Evolutionary conservation across 2,329 filamentous ascomycete species (phyloP).

Genomic region (Reticulascus tulasneorum): DNA sequence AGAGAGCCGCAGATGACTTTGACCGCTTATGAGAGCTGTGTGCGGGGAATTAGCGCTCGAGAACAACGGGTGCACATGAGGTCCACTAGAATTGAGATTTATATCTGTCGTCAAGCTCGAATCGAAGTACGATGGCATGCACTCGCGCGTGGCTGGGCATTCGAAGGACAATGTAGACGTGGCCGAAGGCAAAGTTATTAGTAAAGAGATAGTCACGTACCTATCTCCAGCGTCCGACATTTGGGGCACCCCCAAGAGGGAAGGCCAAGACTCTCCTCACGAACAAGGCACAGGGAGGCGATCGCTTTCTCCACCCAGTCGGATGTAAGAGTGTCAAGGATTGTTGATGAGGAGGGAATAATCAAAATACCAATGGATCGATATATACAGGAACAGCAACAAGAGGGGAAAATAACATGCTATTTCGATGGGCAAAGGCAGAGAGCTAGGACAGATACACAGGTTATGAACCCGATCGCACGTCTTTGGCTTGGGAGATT

Average conservation of each 20-base stretch:
- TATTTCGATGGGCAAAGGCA: too few relatives aligned
- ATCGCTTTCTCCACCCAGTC: background rate
- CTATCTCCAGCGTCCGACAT: slow-evolving; percentile 33
- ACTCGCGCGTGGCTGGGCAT: background rate
- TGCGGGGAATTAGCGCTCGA: background rate
- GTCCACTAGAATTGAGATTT: slow-evolving; percentile 1
- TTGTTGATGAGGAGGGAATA: background rate
- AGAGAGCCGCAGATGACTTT: slow-evolving; percentile 48
- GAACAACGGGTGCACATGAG: background rate
- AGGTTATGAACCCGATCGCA: too few relatives aligned
- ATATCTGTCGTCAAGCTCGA: slow-evolving; percentile 7
- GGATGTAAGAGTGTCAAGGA: background rate
- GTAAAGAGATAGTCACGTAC: slow-evolving; percentile 19
- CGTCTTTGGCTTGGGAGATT: too few relatives aligned
- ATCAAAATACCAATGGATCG: too few relatives aligned
- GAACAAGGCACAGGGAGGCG: too few relatives aligned
- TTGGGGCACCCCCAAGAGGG: too few relatives aligned
- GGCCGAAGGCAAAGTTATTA: background rate
- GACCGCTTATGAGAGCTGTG: slow-evolving; percentile 46
- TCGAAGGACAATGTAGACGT: slow-evolving; percentile 1
- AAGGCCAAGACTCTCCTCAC: too few relatives aligned
- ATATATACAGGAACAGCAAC: too few relatives aligned
- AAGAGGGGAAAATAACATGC: too few relatives aligned
- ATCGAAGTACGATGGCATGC: slow-evolving; percentile 1
- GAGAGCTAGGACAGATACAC: too few relatives aligned